Evolutionary conservation across 1,284 basidiomycete species (phyloP).

Genomic region (Trametes pubescens): DNA sequence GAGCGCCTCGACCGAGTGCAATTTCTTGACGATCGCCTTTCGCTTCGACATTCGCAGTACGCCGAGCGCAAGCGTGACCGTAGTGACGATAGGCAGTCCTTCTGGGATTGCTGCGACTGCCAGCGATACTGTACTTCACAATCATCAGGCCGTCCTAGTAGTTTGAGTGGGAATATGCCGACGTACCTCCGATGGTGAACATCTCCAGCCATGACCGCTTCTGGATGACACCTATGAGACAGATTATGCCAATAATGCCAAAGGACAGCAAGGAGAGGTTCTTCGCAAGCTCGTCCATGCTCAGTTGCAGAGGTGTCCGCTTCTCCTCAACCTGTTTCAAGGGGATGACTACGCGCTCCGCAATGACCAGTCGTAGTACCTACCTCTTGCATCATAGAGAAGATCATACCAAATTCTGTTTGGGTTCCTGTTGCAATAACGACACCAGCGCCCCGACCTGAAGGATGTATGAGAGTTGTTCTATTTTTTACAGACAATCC

Average conservation of each 20-base stretch:
- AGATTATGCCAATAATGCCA: constrained; percentile 92
- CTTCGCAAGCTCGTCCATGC: constrained; percentile 97
- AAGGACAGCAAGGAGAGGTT: constrained; percentile 92
- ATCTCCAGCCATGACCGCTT: constrained; percentile 94
- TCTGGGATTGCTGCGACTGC: constrained; percentile 98
- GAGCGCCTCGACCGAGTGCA: constrained; percentile 94
- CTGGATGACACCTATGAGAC: constrained; percentile 90
- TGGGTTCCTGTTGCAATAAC: constrained; percentile 91
- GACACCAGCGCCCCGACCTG: constrained; percentile 86
- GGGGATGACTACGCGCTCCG: not conserved
- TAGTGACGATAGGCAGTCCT: constrained; percentile 96
- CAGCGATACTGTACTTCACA: constrained; percentile 77
- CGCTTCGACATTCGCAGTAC: constrained; percentile 94
- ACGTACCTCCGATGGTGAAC: constrained; percentile 95
- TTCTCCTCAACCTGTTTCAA: constrained; percentile 82
- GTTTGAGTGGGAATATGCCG: constrained; percentile 9
- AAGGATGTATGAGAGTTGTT: not conserved
- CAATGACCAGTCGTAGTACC: constrained; percentile 38
- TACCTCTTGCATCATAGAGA: constrained; percentile 98
- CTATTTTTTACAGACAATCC: not conserved
- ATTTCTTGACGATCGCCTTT: constrained; percentile 96
- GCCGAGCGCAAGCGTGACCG: constrained; percentile 94
- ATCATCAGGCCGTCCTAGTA: constrained; percentile 22
- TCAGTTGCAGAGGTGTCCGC: constrained; percentile 91
- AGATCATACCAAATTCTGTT: constrained; percentile 97